Conservation (phyloP, 1,284 basidiomycete genomes). For the Cystobasidium sp. region DNA sequence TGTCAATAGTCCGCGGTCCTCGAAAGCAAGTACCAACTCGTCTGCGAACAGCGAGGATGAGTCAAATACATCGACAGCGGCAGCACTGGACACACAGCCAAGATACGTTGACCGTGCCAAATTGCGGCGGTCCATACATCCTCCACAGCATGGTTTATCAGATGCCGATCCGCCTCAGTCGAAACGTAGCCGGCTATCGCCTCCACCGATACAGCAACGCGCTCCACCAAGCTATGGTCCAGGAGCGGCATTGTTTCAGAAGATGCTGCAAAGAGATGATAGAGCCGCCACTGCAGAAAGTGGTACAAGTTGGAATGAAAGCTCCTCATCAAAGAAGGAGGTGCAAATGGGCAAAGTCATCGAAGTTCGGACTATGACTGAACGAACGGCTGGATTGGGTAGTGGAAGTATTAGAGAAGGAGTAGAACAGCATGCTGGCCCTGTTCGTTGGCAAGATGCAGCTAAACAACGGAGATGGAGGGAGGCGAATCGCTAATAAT, state of each 20-base stretch:
- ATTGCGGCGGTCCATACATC: slow-evolving; percentile 24
- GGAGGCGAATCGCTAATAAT: slow-evolving; percentile 24
- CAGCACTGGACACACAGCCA: neutral
- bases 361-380: slow-evolving; percentile 34
- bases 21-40: neutral
- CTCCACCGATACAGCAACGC: neutral
- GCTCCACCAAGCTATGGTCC: slow-evolving; percentile 25
- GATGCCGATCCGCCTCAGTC: slow-evolving; percentile 24
- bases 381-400: slow-evolving; percentile 32
- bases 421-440: slow-evolving; percentile 24
- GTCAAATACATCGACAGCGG: neutral
- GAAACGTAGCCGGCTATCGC: neutral
- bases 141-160: slow-evolving; percentile 14
- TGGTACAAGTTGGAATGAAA: neutral
- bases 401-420: slow-evolving; percentile 28
- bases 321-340: neutral
- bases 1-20: neutral
- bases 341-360: slow-evolving; percentile 31
- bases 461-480: slow-evolving; percentile 36
- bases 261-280: slow-evolving; percentile 16
- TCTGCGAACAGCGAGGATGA: neutral
- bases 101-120: slow-evolving; percentile 38
- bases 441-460: slow-evolving; percentile 16
- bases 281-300: neutral
- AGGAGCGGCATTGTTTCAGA: slow-evolving; percentile 27